Percentiles rank a stretch among this genome's conserved stretches.
phyloP scores from a whole-genome alignment of 1,139 yeast species.

The Hemisphaericaspora subhashii region DNA sequence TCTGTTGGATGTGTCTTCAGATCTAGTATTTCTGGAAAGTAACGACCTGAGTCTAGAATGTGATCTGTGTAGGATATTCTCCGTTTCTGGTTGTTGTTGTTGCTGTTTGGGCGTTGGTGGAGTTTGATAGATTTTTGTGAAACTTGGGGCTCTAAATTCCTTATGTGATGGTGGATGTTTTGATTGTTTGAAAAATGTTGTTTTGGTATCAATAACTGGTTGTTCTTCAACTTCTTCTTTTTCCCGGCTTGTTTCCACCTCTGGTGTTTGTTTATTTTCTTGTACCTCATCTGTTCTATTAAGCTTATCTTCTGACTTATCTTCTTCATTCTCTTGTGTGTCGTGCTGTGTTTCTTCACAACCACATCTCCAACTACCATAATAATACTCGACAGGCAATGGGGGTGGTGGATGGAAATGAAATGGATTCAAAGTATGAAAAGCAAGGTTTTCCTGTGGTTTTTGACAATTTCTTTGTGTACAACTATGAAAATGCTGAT shows the following conservation, averaged over 20 bases:
- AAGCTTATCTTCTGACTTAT: background rate
- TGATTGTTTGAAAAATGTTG: no score
- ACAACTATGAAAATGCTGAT: background rate
- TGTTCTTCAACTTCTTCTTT: no score
- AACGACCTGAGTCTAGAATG: background rate
- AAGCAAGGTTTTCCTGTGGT: background rate
- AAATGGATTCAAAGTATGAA: background rate
- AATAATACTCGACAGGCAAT: background rate
- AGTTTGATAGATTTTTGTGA: background rate
- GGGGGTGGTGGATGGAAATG: constrained; percentile 1
- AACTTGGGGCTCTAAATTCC: background rate
- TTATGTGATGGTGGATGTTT: no score
- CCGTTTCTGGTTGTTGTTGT: background rate
- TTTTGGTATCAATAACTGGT: no score
- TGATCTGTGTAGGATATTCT: background rate
- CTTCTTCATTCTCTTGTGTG: background rate
- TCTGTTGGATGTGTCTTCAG: background rate
- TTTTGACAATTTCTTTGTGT: background rate
- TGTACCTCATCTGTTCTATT: no score
- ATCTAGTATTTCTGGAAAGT: background rate
- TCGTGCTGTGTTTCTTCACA: background rate
- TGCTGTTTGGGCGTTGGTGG: background rate
- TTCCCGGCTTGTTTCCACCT: no score
- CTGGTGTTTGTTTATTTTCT: background rate
- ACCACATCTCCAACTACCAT: background rate